phyloP scores from a whole-genome alignment of 768 basidiomycete species.

The Boletus barrowsii region DNA sequence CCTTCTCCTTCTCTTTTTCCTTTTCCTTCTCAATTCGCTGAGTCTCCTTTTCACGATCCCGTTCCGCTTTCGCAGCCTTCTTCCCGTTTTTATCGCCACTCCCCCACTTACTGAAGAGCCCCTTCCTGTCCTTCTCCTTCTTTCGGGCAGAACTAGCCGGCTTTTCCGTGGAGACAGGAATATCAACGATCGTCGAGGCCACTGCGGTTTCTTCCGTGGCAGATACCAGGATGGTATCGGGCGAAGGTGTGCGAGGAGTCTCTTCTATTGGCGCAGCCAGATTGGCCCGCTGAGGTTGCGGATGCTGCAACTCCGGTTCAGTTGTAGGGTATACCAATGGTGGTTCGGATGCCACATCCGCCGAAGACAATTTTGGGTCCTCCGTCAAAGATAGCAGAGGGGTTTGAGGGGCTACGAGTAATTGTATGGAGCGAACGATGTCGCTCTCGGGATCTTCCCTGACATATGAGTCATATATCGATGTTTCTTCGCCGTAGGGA shows the following conservation, averaged over 20 bases:
- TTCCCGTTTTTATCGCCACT: slow-evolving; percentile 55
- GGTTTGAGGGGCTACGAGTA: slow-evolving; percentile 16
- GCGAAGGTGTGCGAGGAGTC: slow-evolving; percentile 61
- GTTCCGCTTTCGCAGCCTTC: slow-evolving; percentile 45
- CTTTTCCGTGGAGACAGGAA: slow-evolving; percentile 19
- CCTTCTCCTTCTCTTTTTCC: slow-evolving; percentile 43
- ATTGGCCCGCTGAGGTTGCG: slow-evolving; percentile 56
- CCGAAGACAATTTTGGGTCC: slow-evolving; percentile 1
- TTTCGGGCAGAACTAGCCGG: slow-evolving; percentile 36
- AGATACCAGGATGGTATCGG: slow-evolving; percentile 35
- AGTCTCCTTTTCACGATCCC: slow-evolving; percentile 48
- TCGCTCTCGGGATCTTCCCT: slow-evolving; percentile 52
- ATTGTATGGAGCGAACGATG: slow-evolving; percentile 17
- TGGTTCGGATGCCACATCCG: slow-evolving; percentile 17
- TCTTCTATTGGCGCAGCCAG: slow-evolving; percentile 30
- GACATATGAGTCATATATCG: slow-evolving; percentile 83
- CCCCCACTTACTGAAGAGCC: slow-evolving; percentile 65
- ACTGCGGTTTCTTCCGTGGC: slow-evolving; percentile 27
- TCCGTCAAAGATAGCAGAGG: slow-evolving; percentile 26
- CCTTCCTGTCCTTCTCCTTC: slow-evolving; percentile 74
- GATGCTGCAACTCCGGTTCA: slow-evolving; percentile 54
- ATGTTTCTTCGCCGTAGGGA: slow-evolving; percentile 76
- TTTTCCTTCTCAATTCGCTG: slow-evolving; percentile 49
- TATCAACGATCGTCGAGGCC: slow-evolving; percentile 22
- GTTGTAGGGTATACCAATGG: slow-evolving; percentile 36